A percentile compares a stretch with the other conserved stretches of the same genome.
phyloP scores from a whole-genome alignment of 2,329 filamentous ascomycete genomes.

The Colletotrichum aenigma region DNA sequence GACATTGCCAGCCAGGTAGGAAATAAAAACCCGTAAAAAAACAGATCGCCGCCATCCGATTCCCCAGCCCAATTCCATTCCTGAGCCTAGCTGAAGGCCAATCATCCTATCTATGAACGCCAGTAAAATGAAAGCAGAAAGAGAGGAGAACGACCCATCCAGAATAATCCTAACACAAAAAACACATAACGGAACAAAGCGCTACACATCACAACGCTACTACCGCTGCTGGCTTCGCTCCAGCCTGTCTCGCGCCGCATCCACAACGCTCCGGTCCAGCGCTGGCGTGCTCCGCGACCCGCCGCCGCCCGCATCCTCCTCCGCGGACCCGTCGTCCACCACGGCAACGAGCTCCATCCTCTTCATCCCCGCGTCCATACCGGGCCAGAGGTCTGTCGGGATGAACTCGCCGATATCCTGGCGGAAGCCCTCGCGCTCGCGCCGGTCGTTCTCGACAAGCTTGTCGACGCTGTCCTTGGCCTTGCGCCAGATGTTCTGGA shows the following conservation, averaged over 20 bases:
- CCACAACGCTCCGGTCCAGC: constrained; percentile 32
- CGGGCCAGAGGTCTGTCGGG: constrained; percentile 86
- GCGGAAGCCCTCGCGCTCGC: constrained; percentile 78
- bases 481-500: constrained; percentile 76
- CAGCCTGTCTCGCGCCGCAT: constrained; percentile 27
- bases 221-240: constrained; percentile 17
- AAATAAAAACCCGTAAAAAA: background rate
- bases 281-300: constrained; percentile 26
- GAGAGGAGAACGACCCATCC: background rate
- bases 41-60: background rate
- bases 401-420: constrained; percentile 85
- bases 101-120: background rate
- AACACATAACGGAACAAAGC: background rate
- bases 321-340: constrained; percentile 31
- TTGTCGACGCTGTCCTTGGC: constrained; percentile 78
- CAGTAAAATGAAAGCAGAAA: background rate
- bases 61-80: background rate
- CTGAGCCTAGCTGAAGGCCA: background rate
- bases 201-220: background rate
- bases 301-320: constrained; percentile 8
- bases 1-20: background rate
- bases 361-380: constrained; percentile 65
- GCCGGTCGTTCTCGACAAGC: constrained; percentile 74
- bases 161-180: background rate
- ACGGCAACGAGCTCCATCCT: constrained; percentile 52